Evolutionary conservation across 805 yeast genomes (phyloP), one percentile per base, ranked within the genome.

Genomic region (Saccharomycopsis schoenii): DNA sequence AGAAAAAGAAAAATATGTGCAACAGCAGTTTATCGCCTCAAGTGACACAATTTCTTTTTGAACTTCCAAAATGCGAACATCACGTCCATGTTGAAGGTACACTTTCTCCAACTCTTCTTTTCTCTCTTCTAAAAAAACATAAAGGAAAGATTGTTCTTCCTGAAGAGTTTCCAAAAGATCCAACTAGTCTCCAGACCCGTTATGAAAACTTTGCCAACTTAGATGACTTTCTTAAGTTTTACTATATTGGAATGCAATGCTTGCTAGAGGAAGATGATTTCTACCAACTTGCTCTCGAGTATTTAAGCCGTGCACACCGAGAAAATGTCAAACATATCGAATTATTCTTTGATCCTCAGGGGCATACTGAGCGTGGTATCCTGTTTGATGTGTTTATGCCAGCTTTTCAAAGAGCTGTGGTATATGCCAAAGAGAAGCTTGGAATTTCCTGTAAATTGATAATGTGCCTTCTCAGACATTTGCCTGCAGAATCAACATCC

Each of bases 11-110:
- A 17, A 21, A 1, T 10, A 47, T 47, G 52, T 47, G 52, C 12
- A 21, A 2, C 12, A 21, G 39, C 19, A 6, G n/a, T 17, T 24
- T 47, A 5, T 24, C 52, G 21, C n/a, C 34, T 4, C 52, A 40
- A 6, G 56, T 56, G 57, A 25, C 15, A 24, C 56, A 71, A 62
- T 88, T 87, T 71, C 77, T 88, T 57, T 75, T 72, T 50, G 93
- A 85, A 66, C 76, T 89, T 58, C 96, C 96, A 62, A 89, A 89
- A 72, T 88, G 94, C 75, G 96, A 89, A 71, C 93, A 88, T 70
- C 96, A 89, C 70, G 81, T 88, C 63, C 96, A 89, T 72, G 71
- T 89, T 55, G 96, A 88, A 75, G 96, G 96, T 40, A 87, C 96
- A 50, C 72, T 88, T 60, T 88, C 85, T 64, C 94, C 96, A n/a